Conservation (phyloP, 805 yeast species). For the Candida saitoana region DNA sequence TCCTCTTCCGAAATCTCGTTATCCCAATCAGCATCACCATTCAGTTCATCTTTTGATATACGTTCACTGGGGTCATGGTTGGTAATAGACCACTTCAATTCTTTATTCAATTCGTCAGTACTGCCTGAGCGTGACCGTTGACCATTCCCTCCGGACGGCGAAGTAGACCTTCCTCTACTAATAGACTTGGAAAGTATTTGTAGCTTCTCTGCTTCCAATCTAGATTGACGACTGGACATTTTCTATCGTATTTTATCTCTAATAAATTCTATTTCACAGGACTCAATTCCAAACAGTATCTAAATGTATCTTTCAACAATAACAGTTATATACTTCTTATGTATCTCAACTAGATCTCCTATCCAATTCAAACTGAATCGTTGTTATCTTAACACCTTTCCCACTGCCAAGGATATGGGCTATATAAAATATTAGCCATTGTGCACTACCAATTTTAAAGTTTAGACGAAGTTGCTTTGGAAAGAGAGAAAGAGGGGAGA, state of each 20-base stretch:
- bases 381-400: background rate
- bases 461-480: background rate
- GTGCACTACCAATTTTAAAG: background rate
- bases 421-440: background rate
- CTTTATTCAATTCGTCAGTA: conserved; percentile 37
- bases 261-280: no score
- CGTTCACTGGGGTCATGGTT: conserved; percentile 74
- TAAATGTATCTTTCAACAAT: background rate
- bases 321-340: background rate
- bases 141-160: conserved; percentile 25
- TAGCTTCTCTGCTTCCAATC: conserved; percentile 40
- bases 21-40: conserved; percentile 18
- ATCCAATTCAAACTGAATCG: no score
- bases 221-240: conserved; percentile 35
- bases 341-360: background rate
- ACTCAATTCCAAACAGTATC: no score
- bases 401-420: conserved; percentile 8
- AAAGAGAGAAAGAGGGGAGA: background rate
- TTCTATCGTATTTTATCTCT: background rate
- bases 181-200: conserved; percentile 36
- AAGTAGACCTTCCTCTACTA: conserved; percentile 35
- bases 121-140: conserved; percentile 31
- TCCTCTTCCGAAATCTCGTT: conserved; percentile 54
- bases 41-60: conserved; percentile 22
- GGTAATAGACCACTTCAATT: conserved; percentile 60